Evolutionary conservation across 257 asterid genomes (phyloP), one percentile per base, ranked within the genome.

Genomic region (Cordia subcordata): DNA sequence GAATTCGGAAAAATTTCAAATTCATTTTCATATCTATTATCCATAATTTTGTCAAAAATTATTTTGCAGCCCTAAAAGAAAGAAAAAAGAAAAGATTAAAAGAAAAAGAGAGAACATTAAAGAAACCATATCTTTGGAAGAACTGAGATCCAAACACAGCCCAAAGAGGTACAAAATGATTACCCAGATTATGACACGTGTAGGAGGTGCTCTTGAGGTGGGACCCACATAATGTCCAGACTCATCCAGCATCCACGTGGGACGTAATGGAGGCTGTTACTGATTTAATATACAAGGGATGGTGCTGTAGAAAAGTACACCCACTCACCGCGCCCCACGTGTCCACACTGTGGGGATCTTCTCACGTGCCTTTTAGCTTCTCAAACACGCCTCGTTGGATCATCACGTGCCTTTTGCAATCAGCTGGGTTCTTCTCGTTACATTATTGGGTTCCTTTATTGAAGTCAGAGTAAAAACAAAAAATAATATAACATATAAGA

Each of bases 241-340:
- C 40, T 47, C 60, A 20, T 64, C 18, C 72, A 72, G 80, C 55
- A 49, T 66, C 79, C 82, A 81, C 82, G 76, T 81, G 81, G 69
- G 74, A 23, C 52, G 55, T 70, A 71, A 72, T 58, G 79, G 79
- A 72, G 55, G 63, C 60, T 68, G 74, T 81, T 72, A 33, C 72
- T 77, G 58, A 58, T 63, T 60, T 63, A 68, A 62, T 59, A 63
- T 69, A 71, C 79, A 63, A 70, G 71, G 65, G 38, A 55, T 60
- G 63, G 70, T 53, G 60, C 63, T 52, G 23, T 46, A 4, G 10
- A 35, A 66, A 21, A 61, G 33, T 56, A 23, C 42, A 27, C 55
- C 87, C 81, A 66, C 27, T 32, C 4, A 2, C 13, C 15, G 53
- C 1, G 27, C 45, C 70, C 66, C 77, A 70, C 79, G 70, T 69